Evolutionary conservation across 495 filamentous ascomycete species (phyloP).

Genomic region (Xylaria nigripes): DNA sequence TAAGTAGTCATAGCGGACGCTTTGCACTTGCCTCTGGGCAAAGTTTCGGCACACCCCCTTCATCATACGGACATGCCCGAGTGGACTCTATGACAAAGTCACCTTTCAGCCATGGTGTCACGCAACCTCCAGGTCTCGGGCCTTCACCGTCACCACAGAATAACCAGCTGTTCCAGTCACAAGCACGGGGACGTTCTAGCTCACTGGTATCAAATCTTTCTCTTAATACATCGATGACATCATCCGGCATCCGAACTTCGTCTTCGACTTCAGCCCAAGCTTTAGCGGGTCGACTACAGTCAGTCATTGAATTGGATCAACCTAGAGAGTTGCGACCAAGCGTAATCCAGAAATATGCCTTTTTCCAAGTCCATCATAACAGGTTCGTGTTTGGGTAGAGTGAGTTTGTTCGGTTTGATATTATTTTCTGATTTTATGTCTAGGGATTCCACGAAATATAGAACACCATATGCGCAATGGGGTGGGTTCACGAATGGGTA

Average conservation of each 20-base stretch:
- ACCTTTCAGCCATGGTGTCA: conserved; percentile 25
- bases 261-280: conserved; percentile 22
- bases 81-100: conserved; percentile 23
- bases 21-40: conserved; percentile 20
- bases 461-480: conserved; percentile 43
- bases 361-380: conserved; percentile 46
- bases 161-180: conserved; percentile 23
- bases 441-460: conserved; percentile 41
- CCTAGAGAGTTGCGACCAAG: conserved; percentile 16
- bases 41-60: conserved; percentile 25
- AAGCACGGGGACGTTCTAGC: conserved; percentile 24
- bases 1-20: conserved; percentile 17
- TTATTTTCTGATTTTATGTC: not conserved
- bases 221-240: conserved; percentile 26
- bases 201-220: conserved; percentile 27
- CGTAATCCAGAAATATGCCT: conserved; percentile 40
- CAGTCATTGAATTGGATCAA: conserved; percentile 4
- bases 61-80: conserved; percentile 22
- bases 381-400: conserved; percentile 17
- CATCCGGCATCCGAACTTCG: conserved; percentile 22
- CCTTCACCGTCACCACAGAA: conserved; percentile 26
- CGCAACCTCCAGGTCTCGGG: conserved; percentile 24
- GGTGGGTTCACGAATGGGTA: conserved; percentile 51
- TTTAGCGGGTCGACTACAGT: conserved; percentile 14
- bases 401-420: not conserved